Percentiles rank a stretch among this genome's conserved stretches.
These are phyloP conservation scores for Xylariaceae sp. DNA, from an alignment of 2,329 filamentous ascomycete genomes.

Conservation along the genomic window DNA sequence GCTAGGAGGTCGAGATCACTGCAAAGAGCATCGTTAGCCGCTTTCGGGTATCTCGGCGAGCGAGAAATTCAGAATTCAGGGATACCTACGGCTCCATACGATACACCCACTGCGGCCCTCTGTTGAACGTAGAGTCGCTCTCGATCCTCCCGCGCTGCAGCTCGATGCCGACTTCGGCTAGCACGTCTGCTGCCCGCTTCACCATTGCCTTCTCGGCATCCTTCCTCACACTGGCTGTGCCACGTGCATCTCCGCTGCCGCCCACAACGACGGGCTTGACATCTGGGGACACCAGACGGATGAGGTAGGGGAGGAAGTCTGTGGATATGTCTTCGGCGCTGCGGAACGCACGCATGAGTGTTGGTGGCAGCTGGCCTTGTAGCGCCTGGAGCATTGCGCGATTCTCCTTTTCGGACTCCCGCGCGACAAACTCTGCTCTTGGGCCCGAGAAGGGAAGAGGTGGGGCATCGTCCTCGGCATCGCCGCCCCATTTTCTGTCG, in stretches of 20 bases:
- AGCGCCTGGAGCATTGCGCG: constrained; percentile 72
- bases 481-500: constrained; percentile 49
- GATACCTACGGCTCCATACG: constrained; percentile 86
- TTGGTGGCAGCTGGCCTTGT: constrained; percentile 71
- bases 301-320: constrained; percentile 83
- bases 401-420: constrained; percentile 80
- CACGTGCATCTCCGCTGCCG: constrained; percentile 64
- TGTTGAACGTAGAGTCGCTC: constrained; percentile 59
- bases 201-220: constrained; percentile 84
- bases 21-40: constrained; percentile 10
- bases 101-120: constrained; percentile 77
- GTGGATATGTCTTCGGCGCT: constrained; percentile 75
- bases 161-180: constrained; percentile 79
- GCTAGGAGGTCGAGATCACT: constrained; percentile 77
- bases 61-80: not conserved
- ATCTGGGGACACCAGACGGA: constrained; percentile 82
- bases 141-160: constrained; percentile 84
- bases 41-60: not conserved
- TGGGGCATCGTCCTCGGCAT: constrained; percentile 52
- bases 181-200: constrained; percentile 74
- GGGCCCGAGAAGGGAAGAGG: constrained; percentile 78
- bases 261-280: constrained; percentile 87
- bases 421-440: constrained; percentile 77
- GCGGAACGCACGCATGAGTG: constrained; percentile 76
- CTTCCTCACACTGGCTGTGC: constrained; percentile 83